phyloP scores from a whole-genome alignment of 176 grass and related monocot genomes.

The Phyllostachys edulis region DNA sequence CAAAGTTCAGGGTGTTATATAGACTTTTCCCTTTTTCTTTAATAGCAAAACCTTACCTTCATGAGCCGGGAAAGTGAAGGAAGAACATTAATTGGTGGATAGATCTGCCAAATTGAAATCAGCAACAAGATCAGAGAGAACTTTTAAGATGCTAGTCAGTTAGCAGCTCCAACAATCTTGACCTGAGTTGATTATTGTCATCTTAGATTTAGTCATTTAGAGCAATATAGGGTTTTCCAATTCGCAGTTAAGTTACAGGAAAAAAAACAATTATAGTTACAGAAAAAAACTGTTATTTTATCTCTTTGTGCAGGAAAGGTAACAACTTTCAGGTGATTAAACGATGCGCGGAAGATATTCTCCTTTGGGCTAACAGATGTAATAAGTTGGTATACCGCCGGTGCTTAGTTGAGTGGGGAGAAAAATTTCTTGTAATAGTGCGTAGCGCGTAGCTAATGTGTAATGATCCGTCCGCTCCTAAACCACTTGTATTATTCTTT shows the following conservation, averaged over 20 bases:
- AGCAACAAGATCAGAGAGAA: neutral
- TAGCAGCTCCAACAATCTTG: slow-evolving; percentile 9
- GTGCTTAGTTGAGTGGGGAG: too few relatives aligned
- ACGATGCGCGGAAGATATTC: too few relatives aligned
- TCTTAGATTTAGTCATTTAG: neutral
- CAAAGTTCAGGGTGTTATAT: too few relatives aligned
- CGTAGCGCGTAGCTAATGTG: too few relatives aligned
- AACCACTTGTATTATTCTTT: too few relatives aligned
- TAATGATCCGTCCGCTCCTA: too few relatives aligned
- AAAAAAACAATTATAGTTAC: neutral
- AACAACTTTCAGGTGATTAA: neutral
- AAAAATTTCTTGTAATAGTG: too few relatives aligned
- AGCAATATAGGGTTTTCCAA: neutral
- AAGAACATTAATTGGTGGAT: slow-evolving; percentile 85
- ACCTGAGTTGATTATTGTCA: neutral
- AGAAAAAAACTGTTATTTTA: neutral
- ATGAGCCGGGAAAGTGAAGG: slow-evolving; percentile 79
- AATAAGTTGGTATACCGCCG: too few relatives aligned
- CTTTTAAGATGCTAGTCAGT: neutral
- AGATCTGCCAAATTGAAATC: slow-evolving; percentile 49
- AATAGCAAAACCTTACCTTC: slow-evolving; percentile 45
- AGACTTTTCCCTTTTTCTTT: neutral
- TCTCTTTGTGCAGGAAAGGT: slow-evolving; percentile 1
- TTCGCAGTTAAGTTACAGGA: neutral
- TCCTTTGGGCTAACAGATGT: too few relatives aligned